phyloP scores from a whole-genome alignment of 2,329 filamentous ascomycete genomes.

The Gnomoniopsis smithogilvyi region DNA sequence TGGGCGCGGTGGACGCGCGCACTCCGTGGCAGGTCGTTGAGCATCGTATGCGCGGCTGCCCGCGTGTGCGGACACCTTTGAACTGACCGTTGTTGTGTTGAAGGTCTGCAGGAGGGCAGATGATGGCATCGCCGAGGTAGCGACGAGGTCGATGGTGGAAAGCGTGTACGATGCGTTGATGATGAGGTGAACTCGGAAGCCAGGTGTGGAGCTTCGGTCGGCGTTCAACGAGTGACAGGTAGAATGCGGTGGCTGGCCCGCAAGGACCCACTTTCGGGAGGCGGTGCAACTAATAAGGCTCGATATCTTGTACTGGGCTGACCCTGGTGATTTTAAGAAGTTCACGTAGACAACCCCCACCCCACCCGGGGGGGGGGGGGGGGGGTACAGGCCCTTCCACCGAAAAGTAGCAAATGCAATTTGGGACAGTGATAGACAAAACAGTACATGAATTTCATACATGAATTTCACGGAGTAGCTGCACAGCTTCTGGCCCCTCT shows the following conservation, averaged over 20 bases:
- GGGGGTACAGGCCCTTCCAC: no score
- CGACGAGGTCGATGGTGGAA: not conserved
- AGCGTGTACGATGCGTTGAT: not conserved
- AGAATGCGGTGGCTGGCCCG: not conserved
- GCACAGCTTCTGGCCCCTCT: no score
- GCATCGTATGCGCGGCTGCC: slow-evolving; percentile 10
- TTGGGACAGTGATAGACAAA: no score
- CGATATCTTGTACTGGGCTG: no score
- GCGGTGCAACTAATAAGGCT: no score
- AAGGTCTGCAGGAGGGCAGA: not conserved
- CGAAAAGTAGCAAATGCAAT: no score
- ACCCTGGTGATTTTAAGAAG: not conserved
- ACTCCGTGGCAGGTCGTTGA: not conserved
- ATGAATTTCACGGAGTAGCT: no score
- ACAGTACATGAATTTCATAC: no score
- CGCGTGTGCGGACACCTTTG: slow-evolving; percentile 12
- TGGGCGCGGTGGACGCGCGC: slow-evolving; percentile 12
- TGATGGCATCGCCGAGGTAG: not conserved
- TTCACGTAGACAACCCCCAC: no score
- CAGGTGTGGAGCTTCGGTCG: not conserved
- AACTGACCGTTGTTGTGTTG: slow-evolving; percentile 10
- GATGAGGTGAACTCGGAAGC: not conserved
- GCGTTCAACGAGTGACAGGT: not conserved
- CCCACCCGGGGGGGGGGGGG: no score
- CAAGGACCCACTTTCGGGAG: no score